Evolutionary conservation across 2,329 filamentous ascomycete species (phyloP), one percentile per base, ranked within the genome.

Genomic region (Paracorniculantispora psalliotae): DNA sequence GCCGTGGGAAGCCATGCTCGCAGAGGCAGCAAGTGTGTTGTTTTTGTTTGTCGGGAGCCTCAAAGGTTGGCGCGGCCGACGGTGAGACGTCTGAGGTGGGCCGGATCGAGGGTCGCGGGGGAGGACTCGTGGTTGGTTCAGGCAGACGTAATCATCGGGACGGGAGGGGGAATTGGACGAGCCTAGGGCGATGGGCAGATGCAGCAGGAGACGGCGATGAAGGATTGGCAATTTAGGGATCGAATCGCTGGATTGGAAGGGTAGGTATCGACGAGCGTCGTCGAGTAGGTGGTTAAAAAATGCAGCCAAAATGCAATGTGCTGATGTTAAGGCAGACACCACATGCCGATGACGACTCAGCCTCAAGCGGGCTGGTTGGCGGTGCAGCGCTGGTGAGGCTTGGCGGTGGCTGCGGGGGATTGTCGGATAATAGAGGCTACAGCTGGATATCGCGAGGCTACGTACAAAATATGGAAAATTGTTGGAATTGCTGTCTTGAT

Each of bases 1-100:
- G n/a, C 70, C 68, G 65, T 73, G 65, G 15, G 73, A 74, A 63
- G 73, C 69, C 73, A 75, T 75, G 23, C 17, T 53, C 39, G 28
- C 25, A 13, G 23, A 28, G 51, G 21, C 19, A 41, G 50, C 41
- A 2, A 23, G 33, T 50, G 9, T 43, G 23, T 21, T 15, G n/a
- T 30, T 19, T 33, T 23, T 33, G 25, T 25, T 57, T 17, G 1
- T 10, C 25, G 3, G 4, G 19, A 13, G 12, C 19, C 19, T 23
- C n/a, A 12, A 5, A 26, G 19, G 19, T 12, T 2, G 8, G 7
- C 28, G 23, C 46, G 55, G 47, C 37, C 46, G 55, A 51, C 7
- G 46, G n/a, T 58, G 47, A 52, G 39, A 58, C 47, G 56, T 13
- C 8, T 10, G 56, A 37, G 47, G 56, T 44, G 46, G 33, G 55